Percentiles rank a stretch among this genome's conserved stretches.
Evolutionary conservation across 2,329 filamentous ascomycete genomes (phyloP).

Genomic region (Nemania abortiva): DNA sequence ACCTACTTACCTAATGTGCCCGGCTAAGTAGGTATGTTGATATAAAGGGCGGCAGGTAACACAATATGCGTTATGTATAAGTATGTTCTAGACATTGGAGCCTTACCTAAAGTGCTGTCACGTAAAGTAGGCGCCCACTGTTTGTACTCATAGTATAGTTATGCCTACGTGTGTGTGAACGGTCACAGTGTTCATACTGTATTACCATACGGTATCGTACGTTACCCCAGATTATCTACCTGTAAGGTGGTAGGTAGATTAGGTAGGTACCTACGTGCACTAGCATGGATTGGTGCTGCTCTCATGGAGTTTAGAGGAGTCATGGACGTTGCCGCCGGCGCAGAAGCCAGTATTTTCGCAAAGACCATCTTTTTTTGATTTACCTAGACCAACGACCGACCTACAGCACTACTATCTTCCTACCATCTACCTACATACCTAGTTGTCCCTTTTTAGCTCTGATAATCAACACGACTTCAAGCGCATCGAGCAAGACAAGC

Average conservation of each 20-base stretch:
- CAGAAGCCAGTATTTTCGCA: background rate
- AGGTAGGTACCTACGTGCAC: background rate
- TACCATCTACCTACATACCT: background rate
- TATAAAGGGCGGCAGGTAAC: too few species aligned
- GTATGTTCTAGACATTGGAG: too few species aligned
- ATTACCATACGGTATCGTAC: background rate
- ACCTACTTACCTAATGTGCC: background rate
- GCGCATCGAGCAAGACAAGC: conserved; percentile 23
- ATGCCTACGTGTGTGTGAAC: background rate
- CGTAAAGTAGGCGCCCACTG: too few species aligned
- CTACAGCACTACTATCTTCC: background rate
- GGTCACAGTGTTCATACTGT: background rate
- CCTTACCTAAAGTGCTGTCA: too few species aligned
- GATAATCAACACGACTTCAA: conserved; percentile 2
- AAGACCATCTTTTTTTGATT: background rate
- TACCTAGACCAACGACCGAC: too few species aligned
- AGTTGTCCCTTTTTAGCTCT: background rate
- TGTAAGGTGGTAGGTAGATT: background rate
- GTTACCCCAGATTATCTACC: background rate
- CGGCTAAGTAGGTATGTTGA: background rate
- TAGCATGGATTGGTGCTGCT: too few species aligned
- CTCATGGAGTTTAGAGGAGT: background rate
- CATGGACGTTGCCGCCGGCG: conserved; percentile 5
- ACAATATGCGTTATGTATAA: too few species aligned
- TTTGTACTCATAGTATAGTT: too few species aligned